phyloP scores from a whole-genome alignment of 768 basidiomycete species.

The Psilocybe cubensis region DNA sequence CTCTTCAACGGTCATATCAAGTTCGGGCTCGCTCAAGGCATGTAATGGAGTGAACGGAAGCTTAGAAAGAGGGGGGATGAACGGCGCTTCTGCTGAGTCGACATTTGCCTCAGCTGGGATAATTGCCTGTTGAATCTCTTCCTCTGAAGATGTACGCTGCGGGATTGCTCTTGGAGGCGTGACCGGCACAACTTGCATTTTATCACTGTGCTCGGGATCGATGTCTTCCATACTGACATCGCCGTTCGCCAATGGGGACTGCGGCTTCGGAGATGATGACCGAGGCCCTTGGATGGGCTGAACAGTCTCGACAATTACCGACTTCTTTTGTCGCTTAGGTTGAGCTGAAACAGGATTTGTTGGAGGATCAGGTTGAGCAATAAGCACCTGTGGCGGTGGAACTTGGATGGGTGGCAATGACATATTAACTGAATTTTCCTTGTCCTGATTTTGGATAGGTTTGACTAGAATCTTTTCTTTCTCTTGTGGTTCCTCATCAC shows the following conservation, averaged over 20 bases:
- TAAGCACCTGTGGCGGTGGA: neutral
- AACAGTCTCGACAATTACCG: constrained; percentile 11
- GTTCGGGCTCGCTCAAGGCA: constrained; percentile 64
- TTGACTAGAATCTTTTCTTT: neutral
- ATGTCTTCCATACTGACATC: constrained; percentile 34
- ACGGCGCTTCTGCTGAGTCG: constrained; percentile 16
- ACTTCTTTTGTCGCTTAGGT: constrained; percentile 1
- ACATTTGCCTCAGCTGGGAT: neutral
- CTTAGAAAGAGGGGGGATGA: constrained; percentile 46
- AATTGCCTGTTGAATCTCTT: neutral
- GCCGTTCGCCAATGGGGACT: constrained; percentile 5
- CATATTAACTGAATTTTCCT: constrained; percentile 7
- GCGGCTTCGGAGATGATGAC: constrained; percentile 7
- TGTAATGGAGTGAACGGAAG: constrained; percentile 47
- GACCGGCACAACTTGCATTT: constrained; percentile 10
- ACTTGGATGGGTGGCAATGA: neutral
- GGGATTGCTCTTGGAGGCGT: constrained; percentile 19
- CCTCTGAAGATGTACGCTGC: neutral
- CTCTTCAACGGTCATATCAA: constrained; percentile 81
- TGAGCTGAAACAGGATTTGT: constrained; percentile 2
- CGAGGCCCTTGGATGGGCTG: constrained; percentile 6
- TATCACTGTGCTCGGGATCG: constrained; percentile 11
- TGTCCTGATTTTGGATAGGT: neutral
- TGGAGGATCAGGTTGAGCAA: neutral
- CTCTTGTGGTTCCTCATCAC: constrained; percentile 28